Evolutionary conservation across 1,284 basidiomycete species (phyloP).

Genomic region (Trametes polyzona): DNA sequence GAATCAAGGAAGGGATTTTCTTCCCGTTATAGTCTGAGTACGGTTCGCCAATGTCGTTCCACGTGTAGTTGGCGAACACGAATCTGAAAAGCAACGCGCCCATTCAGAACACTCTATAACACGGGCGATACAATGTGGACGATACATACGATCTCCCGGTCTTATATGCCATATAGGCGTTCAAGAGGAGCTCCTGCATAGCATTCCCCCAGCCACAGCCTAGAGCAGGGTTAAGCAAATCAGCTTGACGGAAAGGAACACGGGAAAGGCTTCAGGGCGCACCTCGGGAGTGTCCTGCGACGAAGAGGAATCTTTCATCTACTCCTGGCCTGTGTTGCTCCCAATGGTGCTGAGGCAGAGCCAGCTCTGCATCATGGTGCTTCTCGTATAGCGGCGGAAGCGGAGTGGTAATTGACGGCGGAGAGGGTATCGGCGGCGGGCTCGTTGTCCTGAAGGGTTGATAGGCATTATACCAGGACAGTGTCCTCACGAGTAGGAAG

Average conservation of each 20-base stretch:
- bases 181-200: conserved; percentile 55
- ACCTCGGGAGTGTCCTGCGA: conserved; percentile 14
- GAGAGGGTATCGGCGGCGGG: not conserved
- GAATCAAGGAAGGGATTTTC: conserved; percentile 56
- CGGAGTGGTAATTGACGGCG: not conserved
- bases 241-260: not conserved
- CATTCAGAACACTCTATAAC: not conserved
- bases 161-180: conserved; percentile 50
- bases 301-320: conserved; percentile 16
- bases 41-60: conserved; percentile 38
- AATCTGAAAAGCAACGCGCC: conserved; percentile 33
- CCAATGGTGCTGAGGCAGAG: conserved; percentile 18
- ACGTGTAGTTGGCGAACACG: conserved; percentile 69
- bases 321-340: not conserved
- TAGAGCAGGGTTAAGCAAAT: not conserved
- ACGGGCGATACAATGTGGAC: too few relatives aligned
- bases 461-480: not conserved
- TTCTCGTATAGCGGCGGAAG: conserved; percentile 17
- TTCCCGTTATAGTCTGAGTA: conserved; percentile 40
- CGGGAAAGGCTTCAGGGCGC: not conserved
- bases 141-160: conserved; percentile 46
- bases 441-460: not conserved
- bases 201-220: conserved; percentile 52
- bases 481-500: too few relatives aligned
- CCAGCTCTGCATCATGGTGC: conserved; percentile 8